These are phyloP conservation scores for Babesia divergens DNA, from an alignment of 169 alveolate genomes.

Conservation along the genomic window DNA sequence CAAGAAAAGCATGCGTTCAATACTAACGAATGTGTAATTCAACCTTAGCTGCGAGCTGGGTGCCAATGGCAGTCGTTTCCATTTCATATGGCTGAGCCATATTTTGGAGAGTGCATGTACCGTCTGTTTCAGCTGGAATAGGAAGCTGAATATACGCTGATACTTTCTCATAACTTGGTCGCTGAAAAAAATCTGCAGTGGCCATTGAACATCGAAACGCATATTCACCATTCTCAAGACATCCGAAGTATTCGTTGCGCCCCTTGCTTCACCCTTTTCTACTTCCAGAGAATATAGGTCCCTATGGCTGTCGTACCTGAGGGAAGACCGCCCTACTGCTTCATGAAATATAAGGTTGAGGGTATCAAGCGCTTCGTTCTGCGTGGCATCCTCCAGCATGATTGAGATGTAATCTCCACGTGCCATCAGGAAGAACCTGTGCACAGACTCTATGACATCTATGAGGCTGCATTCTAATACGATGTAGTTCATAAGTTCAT, in stretches of 20 bases:
- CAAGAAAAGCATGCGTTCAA: slow-evolving; percentile 67
- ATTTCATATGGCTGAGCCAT: slow-evolving; percentile 67
- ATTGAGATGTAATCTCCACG: slow-evolving; percentile 10
- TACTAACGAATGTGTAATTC: slow-evolving; percentile 64
- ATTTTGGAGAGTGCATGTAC: slow-evolving; percentile 61
- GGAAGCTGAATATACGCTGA: slow-evolving; percentile 47
- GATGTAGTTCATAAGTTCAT: slow-evolving; percentile 9
- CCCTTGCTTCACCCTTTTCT: not conserved
- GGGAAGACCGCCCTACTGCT: slow-evolving; percentile 23
- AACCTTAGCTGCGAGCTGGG: slow-evolving; percentile 63
- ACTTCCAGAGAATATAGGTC: not conserved
- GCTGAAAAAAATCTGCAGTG: slow-evolving; percentile 56
- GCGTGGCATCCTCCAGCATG: slow-evolving; percentile 1
- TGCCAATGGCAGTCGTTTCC: slow-evolving; percentile 58
- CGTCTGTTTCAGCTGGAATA: slow-evolving; percentile 67
- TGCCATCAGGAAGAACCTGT: slow-evolving; percentile 11
- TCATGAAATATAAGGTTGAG: slow-evolving; percentile 25
- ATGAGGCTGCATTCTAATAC: not conserved
- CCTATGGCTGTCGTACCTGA: not conserved
- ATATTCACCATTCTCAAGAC: slow-evolving; percentile 34
- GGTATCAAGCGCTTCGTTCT: not conserved
- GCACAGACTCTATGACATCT: slow-evolving; percentile 26
- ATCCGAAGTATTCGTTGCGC: slow-evolving; percentile 36
- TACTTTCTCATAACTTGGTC: slow-evolving; percentile 63
- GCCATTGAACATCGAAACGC: slow-evolving; percentile 51